Evolutionary conservation across 1,284 basidiomycete genomes (phyloP), one percentile per base, ranked within the genome.

Genomic region (Phylloboletellus chloephorus): DNA sequence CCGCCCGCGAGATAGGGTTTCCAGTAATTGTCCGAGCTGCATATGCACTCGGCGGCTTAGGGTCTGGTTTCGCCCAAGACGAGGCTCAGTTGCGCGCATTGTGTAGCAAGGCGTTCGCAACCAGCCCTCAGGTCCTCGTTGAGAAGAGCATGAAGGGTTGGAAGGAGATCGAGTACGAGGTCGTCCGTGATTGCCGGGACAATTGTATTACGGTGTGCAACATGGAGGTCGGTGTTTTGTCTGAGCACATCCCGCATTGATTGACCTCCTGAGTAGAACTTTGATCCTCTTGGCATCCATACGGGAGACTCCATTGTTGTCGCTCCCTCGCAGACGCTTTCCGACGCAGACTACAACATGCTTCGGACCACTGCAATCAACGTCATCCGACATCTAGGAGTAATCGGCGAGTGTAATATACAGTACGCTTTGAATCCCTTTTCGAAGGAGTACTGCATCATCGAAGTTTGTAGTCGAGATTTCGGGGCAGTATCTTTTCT

Each of bases 131-230:
- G 68, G 94, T 98, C 1, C 74, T 98, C 19, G 91, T 98, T 17
- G 95, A 98, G 73, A 95, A 84, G 75, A 93, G 89, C 61, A 98
- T 98, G 94, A 97, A 98, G 70, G 95, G 95, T 10, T 98, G 93
- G 93, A 98, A 98, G 70, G 95, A 98, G 72, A 92, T 98, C 53
- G 95, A 98, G 69, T 98, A 98, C 58, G 95, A 98, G 65, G 95
- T 98, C 38, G 95, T 98, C n/a, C 78, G 95, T 46, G 95, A 98
- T 67, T 96, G 92, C 68, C 76, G 89, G 52, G 88, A 98, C 66
- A 96, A 96, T 66, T 97, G 94, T 62, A 98, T 98, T 68, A 97
- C 93, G 1, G 94, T 98, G 50, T 98, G 96, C 69, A 98, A 98
- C 72, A 98, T 98, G 95, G 94, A 98, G 88, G 92, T 90, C 43